phyloP scores from a whole-genome alignment of 805 yeast species.

The Wickerhamiella spandovensis region DNA sequence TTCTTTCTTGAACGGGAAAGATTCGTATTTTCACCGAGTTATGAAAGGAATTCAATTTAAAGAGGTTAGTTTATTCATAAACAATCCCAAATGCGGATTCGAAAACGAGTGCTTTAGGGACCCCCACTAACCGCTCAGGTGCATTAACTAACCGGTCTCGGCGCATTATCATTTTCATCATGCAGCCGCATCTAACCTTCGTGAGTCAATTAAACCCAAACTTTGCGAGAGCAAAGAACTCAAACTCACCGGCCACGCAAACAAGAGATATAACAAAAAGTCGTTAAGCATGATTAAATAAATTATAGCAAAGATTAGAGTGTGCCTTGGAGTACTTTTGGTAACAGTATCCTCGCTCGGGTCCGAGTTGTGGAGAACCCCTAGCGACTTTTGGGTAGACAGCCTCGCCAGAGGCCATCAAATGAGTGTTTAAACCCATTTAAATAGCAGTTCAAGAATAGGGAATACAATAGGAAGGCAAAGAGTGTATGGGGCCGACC shows the following conservation, averaged over 20 bases:
- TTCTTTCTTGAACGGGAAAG: no score
- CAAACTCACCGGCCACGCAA: no score
- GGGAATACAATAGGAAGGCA: neutral
- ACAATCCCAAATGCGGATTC: no score
- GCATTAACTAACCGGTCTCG: neutral
- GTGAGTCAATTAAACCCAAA: neutral
- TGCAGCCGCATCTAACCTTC: neutral
- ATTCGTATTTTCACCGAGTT: no score
- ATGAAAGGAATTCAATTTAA: no score
- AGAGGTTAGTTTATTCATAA: no score
- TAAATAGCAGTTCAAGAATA: neutral
- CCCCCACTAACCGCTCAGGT: no score
- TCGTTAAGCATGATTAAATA: neutral
- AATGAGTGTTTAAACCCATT: no score
- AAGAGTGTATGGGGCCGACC: neutral
- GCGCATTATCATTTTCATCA: neutral
- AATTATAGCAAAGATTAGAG: neutral
- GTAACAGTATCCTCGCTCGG: neutral
- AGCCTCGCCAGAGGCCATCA: no score
- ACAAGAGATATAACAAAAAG: neutral
- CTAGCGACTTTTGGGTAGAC: no score
- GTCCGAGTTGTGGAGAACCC: no score
- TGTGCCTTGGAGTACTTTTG: neutral
- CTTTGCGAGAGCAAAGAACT: neutral
- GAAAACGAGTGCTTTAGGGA: no score